Conservation (phyloP, 2,329 filamentous ascomycete genomes). For the Paecilomyces sp. region DNA sequence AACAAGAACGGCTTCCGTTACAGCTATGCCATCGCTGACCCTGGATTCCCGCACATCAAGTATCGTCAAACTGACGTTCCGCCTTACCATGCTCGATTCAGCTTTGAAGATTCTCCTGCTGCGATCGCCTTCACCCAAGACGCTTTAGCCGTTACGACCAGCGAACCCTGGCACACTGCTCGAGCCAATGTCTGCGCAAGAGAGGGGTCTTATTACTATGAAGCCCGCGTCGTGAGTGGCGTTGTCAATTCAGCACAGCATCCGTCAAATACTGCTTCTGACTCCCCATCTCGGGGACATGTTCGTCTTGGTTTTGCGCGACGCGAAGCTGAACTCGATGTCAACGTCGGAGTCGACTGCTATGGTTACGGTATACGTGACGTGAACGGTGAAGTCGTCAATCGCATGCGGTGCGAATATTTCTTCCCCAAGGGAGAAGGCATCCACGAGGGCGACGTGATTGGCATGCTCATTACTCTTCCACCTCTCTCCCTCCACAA, state of each 20-base stretch:
- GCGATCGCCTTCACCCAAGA: constrained; percentile 75
- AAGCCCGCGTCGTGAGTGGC: constrained; percentile 81
- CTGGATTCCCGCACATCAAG: constrained; percentile 78
- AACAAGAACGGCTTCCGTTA: constrained; percentile 75
- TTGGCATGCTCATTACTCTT: constrained; percentile 86
- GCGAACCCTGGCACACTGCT: constrained; percentile 87
- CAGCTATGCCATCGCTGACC: constrained; percentile 83
- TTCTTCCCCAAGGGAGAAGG: constrained; percentile 75
- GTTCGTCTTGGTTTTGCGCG: constrained; percentile 43
- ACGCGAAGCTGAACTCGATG: constrained; percentile 40
- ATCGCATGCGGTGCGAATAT: constrained; percentile 87
- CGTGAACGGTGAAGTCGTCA: constrained; percentile 81
- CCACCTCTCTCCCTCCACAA: constrained; percentile 79
- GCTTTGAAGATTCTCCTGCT: constrained; percentile 83
- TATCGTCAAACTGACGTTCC: constrained; percentile 83
- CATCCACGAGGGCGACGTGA: constrained; percentile 82
- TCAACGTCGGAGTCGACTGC: constrained; percentile 74
- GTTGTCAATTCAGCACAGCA: constrained; percentile 21
- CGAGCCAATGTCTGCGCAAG: constrained; percentile 84
- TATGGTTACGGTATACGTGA: constrained; percentile 95
- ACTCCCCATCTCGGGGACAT: constrained; percentile 30
- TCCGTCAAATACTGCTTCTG: constrained; percentile 14
- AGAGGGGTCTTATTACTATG: constrained; percentile 89
- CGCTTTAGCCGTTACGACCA: constrained; percentile 73
- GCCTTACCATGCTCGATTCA: constrained; percentile 77